Evolutionary conservation across 202 grass and related monocot species (phyloP), one percentile per base, ranked within the genome.

Genomic region (Eragrostis tef): DNA sequence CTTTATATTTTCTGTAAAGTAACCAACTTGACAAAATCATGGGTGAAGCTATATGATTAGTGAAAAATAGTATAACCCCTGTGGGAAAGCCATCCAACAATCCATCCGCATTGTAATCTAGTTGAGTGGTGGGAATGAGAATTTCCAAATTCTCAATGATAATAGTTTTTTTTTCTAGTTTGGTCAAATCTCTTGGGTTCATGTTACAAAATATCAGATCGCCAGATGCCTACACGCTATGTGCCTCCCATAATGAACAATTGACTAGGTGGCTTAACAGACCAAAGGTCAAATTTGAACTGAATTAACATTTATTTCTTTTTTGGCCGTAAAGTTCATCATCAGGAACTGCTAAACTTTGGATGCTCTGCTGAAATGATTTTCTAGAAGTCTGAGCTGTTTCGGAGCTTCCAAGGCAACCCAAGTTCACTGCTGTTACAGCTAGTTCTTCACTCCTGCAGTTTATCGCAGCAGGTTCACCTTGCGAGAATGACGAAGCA

Each of bases 291-390:
- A 60, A 48, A 31, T 17, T 29, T 46, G 31, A 34, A 34, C 31
- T 34, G 31, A 34, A 34, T 34, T 34, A n/a, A n/a, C n/a, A n/a
- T n/a, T n/a, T n/a, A n/a, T n/a, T n/a, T n/a, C n/a, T n/a, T n/a
- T n/a, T n/a, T n/a, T n/a, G n/a, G n/a, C n/a, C n/a, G n/a, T n/a
- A n/a, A n/a, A n/a, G n/a, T n/a, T n/a, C 56, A 85, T 95, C 92
- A 86, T 99, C 87, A 68, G 92, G 87, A 80, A 57, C 42, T 79
- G 73, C 75, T 36, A 61, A 36, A 64, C 66, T 84, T 59, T 74
- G 78, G 83, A 67, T 74, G 15, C 20, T 89, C 45, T 84, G 84
- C 20, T 73, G 41, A 73, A 73, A 84, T 73, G 83, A 44, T 58
- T 83, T 62, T 87, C 68, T 83, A 78, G 64, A 70, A 69, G 72